Evolutionary conservation across 495 filamentous ascomycete species (phyloP).

Genomic region (Neurospora sp.): DNA sequence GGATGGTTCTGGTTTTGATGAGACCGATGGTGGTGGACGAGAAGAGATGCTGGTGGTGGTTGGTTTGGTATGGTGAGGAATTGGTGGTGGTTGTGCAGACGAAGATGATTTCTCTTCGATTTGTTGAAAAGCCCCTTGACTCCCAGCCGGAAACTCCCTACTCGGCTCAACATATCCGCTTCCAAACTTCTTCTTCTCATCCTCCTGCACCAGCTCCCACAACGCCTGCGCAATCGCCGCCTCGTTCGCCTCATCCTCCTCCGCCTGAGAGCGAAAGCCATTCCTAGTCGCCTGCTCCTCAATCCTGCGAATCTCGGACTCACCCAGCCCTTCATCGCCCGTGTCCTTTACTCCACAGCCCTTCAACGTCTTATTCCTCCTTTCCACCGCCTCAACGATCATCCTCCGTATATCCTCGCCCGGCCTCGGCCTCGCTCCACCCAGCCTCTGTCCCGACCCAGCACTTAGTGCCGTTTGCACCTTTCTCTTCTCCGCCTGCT

Average conservation of each 20-base stretch:
- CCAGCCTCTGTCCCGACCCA: slow-evolving; percentile 65
- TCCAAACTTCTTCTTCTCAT: slow-evolving; percentile 57
- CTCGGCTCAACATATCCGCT: slow-evolving; percentile 54
- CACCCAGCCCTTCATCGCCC: slow-evolving; percentile 53
- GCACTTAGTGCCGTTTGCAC: slow-evolving; percentile 25
- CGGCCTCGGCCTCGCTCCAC: slow-evolving; percentile 48
- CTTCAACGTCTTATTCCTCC: slow-evolving; percentile 50
- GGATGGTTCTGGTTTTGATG: neutral
- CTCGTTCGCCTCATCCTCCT: slow-evolving; percentile 86
- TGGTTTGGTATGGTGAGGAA: slow-evolving; percentile 12
- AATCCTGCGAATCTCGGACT: slow-evolving; percentile 48
- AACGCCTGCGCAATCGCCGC: slow-evolving; percentile 79
- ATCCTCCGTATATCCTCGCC: slow-evolving; percentile 65
- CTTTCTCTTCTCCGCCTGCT: slow-evolving; percentile 64
- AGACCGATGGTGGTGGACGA: slow-evolving; percentile 2
- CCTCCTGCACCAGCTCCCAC: slow-evolving; percentile 78
- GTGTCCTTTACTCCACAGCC: slow-evolving; percentile 42
- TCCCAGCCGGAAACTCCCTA: slow-evolving; percentile 49
- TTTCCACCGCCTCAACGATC: slow-evolving; percentile 62
- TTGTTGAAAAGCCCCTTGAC: slow-evolving; percentile 19
- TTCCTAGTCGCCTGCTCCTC: slow-evolving; percentile 58
- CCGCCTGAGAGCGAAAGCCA: slow-evolving; percentile 73
- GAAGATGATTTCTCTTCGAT: slow-evolving; percentile 6
- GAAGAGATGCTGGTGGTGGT: neutral
- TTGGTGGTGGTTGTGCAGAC: slow-evolving; percentile 17